phyloP scores from a whole-genome alignment of 371 early-diverging fungal species.

The Rhizopus delemar region DNA sequence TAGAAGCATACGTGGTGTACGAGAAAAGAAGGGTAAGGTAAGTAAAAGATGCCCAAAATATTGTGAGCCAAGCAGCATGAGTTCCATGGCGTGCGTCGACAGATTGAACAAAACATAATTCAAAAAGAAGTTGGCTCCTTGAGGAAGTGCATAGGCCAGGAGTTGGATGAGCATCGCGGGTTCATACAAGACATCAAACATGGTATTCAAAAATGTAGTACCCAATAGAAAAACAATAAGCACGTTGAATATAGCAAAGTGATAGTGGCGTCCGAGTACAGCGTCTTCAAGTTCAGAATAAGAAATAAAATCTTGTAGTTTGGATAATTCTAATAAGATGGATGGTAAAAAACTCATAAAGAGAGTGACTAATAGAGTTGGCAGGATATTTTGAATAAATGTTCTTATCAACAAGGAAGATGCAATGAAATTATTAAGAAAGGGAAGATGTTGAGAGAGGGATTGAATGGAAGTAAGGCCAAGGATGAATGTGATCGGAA shows the following conservation, averaged over 20 bases:
- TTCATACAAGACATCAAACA: constrained; percentile 68
- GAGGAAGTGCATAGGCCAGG: constrained; percentile 68
- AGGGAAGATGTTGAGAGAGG: constrained; percentile 61
- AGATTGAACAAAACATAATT: constrained; percentile 76
- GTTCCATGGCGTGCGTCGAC: constrained; percentile 70
- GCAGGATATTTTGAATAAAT: constrained; percentile 66
- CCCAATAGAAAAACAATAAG: constrained; percentile 85
- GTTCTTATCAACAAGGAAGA: constrained; percentile 50
- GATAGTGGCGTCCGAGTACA: constrained; percentile 78
- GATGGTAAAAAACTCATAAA: constrained; percentile 70
- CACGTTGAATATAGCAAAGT: constrained; percentile 89
- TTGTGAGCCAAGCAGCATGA: constrained; percentile 66
- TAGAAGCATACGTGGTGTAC: constrained; percentile 71
- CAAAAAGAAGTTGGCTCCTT: constrained; percentile 78
- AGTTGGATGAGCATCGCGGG: constrained; percentile 66
- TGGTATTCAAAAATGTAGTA: constrained; percentile 70
- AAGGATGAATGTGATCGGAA: constrained; percentile 70
- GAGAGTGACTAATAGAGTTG: constrained; percentile 61
- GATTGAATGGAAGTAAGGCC: constrained; percentile 71
- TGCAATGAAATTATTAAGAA: constrained; percentile 55
- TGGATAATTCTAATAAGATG: constrained; percentile 56
- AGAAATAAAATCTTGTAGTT: constrained; percentile 58
- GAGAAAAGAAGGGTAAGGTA: constrained; percentile 54
- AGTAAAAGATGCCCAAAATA: constrained; percentile 55
- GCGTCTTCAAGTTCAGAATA: constrained; percentile 66